Evolutionary conservation across 2,329 filamentous ascomycete species (phyloP).

Genomic region (Cercospora sp.): DNA sequence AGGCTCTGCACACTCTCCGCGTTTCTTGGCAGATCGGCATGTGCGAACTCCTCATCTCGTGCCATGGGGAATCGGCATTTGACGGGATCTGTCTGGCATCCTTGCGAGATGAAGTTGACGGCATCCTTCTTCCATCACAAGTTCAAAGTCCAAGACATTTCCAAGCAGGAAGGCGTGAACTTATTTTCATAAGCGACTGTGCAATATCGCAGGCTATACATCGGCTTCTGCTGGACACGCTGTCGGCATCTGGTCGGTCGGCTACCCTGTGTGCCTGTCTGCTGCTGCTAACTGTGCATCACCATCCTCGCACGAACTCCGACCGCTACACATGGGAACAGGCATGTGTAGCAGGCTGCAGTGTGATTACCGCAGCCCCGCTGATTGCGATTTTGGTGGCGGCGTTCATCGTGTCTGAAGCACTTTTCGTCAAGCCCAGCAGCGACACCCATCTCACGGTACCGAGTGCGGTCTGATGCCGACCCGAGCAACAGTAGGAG

Average conservation of each 20-base stretch:
- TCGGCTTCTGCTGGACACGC: neutral
- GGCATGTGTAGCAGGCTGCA: neutral
- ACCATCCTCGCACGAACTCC: neutral
- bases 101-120: neutral
- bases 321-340: neutral
- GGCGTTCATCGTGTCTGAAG: neutral
- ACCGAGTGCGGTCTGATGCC: neutral
- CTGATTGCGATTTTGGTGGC: neutral
- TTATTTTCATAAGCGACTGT: neutral
- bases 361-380: neutral
- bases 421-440: neutral
- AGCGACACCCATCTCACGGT: neutral
- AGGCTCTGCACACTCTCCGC: neutral
- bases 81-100: neutral
- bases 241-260: neutral
- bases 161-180: neutral
- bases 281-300: neutral
- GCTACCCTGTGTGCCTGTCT: neutral
- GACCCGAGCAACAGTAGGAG: neutral
- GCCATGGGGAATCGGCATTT: slow-evolving; percentile 1
- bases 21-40: slow-evolving; percentile 3
- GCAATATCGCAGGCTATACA: neutral
- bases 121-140: neutral
- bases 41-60: neutral
- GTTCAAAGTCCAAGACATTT: neutral